These are phyloP conservation scores for Coemansia asiatica DNA, from an alignment of 192 early-diverging fungal genomes.

Conservation along the genomic window DNA sequence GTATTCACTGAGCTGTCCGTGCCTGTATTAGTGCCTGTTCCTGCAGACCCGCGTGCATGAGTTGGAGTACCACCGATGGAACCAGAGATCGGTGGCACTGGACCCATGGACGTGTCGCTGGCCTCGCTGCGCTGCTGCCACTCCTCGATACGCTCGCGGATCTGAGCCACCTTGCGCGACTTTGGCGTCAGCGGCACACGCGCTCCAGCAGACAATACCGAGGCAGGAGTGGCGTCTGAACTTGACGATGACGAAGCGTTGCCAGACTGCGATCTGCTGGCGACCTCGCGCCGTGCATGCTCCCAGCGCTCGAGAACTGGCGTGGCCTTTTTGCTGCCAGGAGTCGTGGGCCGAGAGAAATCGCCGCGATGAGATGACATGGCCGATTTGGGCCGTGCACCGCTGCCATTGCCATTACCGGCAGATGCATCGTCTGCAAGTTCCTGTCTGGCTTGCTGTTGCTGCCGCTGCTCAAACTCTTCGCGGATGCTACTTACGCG, in stretches of 20 bases:
- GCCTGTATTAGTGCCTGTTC: too few relatives aligned
- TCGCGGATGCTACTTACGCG: constrained; percentile 53
- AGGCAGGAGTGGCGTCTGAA: too few relatives aligned
- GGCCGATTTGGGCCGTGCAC: constrained; percentile 5
- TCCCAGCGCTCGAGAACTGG: constrained; percentile 20
- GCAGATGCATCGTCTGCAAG: background rate
- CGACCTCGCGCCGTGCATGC: constrained; percentile 16
- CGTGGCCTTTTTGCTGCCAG: background rate
- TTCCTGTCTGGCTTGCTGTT: constrained; percentile 3
- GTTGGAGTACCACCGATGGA: too few relatives aligned
- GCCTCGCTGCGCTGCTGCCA: constrained; percentile 49
- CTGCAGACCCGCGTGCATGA: too few relatives aligned
- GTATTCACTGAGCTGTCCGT: constrained; percentile 23
- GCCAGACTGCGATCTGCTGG: background rate
- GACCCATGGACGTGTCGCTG: background rate
- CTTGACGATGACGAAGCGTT: background rate
- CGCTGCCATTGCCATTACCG: too few relatives aligned
- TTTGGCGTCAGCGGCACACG: constrained; percentile 24
- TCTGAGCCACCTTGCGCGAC: constrained; percentile 43
- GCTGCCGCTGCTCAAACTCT: constrained; percentile 33
- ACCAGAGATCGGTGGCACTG: background rate
- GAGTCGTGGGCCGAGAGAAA: background rate
- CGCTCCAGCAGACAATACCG: background rate
- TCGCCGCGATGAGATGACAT: constrained; percentile 3
- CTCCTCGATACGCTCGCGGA: constrained; percentile 50